Percentiles rank a stretch among this genome's conserved stretches.
Evolutionary conservation across 495 filamentous ascomycete genomes (phyloP).

Genomic region (Talaromyces wortmannii): DNA sequence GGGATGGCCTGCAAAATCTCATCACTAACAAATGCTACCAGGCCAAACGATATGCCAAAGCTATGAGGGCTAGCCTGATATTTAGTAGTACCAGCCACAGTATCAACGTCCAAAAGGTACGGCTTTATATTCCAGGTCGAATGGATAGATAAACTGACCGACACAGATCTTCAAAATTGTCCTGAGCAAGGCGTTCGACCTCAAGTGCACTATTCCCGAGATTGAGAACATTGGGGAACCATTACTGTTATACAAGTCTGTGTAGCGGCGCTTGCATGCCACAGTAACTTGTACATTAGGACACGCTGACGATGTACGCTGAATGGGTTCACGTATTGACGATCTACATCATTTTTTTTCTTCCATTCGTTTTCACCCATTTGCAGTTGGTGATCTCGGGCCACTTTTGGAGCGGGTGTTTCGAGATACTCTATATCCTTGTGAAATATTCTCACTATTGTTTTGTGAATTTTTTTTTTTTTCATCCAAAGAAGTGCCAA

Average conservation of each 20-base stretch:
- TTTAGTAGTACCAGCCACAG: conserved; percentile 98
- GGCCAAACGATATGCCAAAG: conserved; percentile 94
- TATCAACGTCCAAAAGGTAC: conserved; percentile 98
- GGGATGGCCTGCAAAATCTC: neutral
- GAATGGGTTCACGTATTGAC: conserved; percentile 7
- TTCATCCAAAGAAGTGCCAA: neutral
- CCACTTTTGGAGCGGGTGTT: neutral
- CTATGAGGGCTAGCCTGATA: conserved; percentile 94
- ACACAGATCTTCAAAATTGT: conserved; percentile 98
- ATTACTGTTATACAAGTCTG: conserved; percentile 85
- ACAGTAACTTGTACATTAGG: conserved; percentile 4
- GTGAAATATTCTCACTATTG: neutral
- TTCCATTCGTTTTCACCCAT: neutral
- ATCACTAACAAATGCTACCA: conserved; percentile 20
- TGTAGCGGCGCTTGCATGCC: conserved; percentile 25
- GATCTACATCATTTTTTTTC: neutral
- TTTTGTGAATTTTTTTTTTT: neutral
- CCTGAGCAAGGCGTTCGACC: conserved; percentile 93
- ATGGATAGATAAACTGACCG: conserved; percentile 18
- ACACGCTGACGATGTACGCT: conserved; percentile 28
- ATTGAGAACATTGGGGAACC: conserved; percentile 97
- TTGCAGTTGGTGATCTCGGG: neutral
- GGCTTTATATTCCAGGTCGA: conserved; percentile 1
- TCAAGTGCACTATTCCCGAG: conserved; percentile 98
- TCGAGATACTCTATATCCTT: neutral